Percentiles rank a stretch among this genome's conserved stretches.
These are phyloP conservation scores for Cucurbita moschata DNA, from an alignment of 306 rosid genomes.

Conservation along the genomic window DNA sequence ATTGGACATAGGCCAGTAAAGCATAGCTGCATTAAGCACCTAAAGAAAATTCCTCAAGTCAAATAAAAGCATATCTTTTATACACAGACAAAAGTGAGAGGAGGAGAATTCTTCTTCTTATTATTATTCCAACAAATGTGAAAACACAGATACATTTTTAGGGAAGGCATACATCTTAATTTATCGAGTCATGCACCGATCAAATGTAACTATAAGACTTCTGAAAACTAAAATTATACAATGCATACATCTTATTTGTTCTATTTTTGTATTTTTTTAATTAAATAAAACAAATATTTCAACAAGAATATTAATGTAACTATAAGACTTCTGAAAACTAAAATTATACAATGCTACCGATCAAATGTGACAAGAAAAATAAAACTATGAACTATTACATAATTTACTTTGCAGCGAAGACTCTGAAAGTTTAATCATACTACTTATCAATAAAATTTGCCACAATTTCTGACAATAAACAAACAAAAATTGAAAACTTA, in stretches of 20 bases:
- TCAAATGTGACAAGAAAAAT: background rate
- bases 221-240: too few species aligned
- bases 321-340: background rate
- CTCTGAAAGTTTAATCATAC: background rate
- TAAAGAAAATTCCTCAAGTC: slow-evolving; percentile 13
- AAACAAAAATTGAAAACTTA: background rate
- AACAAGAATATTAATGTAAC: background rate
- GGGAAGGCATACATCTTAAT: background rate
- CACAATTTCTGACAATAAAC: background rate
- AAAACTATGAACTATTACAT: background rate
- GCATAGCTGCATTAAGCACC: slow-evolving; percentile 95
- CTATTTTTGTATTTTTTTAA: background rate
- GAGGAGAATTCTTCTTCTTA: background rate
- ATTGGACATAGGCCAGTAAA: slow-evolving; percentile 82
- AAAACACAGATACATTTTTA: too few species aligned
- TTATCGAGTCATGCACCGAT: background rate
- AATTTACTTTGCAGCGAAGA: background rate
- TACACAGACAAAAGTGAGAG: background rate
- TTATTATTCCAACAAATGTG: too few species aligned
- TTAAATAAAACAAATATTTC: background rate
- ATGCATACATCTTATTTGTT: background rate
- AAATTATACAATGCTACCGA: background rate
- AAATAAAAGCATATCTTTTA: background rate
- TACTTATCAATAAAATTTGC: background rate
- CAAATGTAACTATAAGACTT: too few species aligned